A percentile compares a stretch with the other conserved stretches of the same genome.
These are phyloP conservation scores for Phytophthora idaei DNA, from an alignment of 352 stramenopile genomes.

Conservation along the genomic window DNA sequence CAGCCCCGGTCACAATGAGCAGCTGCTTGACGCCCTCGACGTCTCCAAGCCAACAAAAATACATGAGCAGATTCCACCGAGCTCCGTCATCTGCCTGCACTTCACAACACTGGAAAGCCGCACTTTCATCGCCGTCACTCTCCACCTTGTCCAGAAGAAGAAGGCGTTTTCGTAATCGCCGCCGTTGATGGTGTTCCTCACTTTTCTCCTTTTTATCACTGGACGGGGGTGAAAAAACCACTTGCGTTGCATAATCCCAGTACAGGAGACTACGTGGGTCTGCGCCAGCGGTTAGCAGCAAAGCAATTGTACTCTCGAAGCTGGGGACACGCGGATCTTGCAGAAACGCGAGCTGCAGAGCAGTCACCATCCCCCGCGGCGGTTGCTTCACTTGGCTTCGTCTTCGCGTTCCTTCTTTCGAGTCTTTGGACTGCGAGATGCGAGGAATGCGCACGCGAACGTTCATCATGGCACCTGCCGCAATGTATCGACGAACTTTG, in stretches of 20 bases:
- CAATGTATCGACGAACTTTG: slow-evolving; percentile 52
- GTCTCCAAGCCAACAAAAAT: slow-evolving; percentile 57
- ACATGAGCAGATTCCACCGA: slow-evolving; percentile 77
- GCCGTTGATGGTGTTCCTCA: slow-evolving; percentile 28
- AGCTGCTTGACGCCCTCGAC: slow-evolving; percentile 47
- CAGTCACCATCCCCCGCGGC: slow-evolving; percentile 34
- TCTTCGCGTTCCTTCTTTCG: slow-evolving; percentile 18
- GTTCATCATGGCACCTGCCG: slow-evolving; percentile 59
- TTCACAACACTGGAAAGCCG: slow-evolving; percentile 32
- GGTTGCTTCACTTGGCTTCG: slow-evolving; percentile 26
- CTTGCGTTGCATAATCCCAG: slow-evolving; percentile 64
- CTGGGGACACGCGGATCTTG: slow-evolving; percentile 31
- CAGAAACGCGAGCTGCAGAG: slow-evolving; percentile 63
- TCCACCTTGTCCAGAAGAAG: slow-evolving; percentile 38
- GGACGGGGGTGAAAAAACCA: slow-evolving; percentile 36
- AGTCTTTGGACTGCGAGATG: slow-evolving; percentile 17
- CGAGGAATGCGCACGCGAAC: slow-evolving; percentile 45
- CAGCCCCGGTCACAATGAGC: slow-evolving; percentile 24
- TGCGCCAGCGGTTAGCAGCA: slow-evolving; percentile 52
- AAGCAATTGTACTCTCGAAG: slow-evolving; percentile 42
- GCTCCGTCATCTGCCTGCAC: slow-evolving; percentile 48
- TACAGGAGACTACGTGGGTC: slow-evolving; percentile 52
- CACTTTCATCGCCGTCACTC: slow-evolving; percentile 28
- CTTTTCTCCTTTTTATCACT: slow-evolving; percentile 29
- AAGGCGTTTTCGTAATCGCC: slow-evolving; percentile 35